Percentiles rank a stretch among this genome's conserved stretches.
Evolutionary conservation across 768 basidiomycete genomes (phyloP).

Genomic region (Serendipita vermifera): DNA sequence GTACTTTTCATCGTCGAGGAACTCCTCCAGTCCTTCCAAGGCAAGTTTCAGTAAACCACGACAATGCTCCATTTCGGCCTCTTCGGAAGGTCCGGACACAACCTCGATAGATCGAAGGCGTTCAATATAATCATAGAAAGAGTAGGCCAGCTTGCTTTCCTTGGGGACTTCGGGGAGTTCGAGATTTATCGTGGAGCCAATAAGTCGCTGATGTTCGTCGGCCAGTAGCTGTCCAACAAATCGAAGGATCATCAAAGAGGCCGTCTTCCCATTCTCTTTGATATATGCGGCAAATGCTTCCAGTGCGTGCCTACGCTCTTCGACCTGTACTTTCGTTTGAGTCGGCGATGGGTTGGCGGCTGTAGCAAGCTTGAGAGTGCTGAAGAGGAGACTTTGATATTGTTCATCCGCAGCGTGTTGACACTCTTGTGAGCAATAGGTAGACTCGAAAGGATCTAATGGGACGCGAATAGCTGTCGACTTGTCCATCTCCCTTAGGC

Average conservation of each 20-base stretch:
- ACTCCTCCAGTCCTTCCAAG: constrained; percentile 52
- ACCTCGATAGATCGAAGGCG: constrained; percentile 55
- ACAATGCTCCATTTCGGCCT: constrained; percentile 40
- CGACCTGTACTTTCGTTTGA: constrained; percentile 17
- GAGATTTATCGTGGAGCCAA: constrained; percentile 26
- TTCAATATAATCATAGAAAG: constrained; percentile 64
- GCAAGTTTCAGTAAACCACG: constrained; percentile 43
- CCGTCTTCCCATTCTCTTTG: constrained; percentile 32
- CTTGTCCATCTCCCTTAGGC: constrained; percentile 45
- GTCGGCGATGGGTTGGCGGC: constrained; percentile 19
- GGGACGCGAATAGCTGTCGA: constrained; percentile 34
- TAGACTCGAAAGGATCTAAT: constrained; percentile 40
- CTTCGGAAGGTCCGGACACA: constrained; percentile 23
- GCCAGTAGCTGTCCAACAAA: constrained; percentile 63
- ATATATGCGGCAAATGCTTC: constrained; percentile 42
- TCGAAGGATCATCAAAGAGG: constrained; percentile 49
- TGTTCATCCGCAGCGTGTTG: constrained; percentile 40
- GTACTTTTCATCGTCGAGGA: constrained; percentile 52
- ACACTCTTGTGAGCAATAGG: constrained; percentile 65
- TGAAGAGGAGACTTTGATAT: constrained; percentile 60
- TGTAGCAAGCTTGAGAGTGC: constrained; percentile 39
- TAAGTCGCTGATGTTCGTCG: constrained; percentile 32
- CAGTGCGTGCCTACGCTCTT: constrained; percentile 47
- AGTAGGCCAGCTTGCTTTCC: constrained; percentile 31
- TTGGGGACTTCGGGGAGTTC: constrained; percentile 21